Evolutionary conservation across 768 basidiomycete genomes (phyloP).

Genomic region (Rickenella mellea): DNA sequence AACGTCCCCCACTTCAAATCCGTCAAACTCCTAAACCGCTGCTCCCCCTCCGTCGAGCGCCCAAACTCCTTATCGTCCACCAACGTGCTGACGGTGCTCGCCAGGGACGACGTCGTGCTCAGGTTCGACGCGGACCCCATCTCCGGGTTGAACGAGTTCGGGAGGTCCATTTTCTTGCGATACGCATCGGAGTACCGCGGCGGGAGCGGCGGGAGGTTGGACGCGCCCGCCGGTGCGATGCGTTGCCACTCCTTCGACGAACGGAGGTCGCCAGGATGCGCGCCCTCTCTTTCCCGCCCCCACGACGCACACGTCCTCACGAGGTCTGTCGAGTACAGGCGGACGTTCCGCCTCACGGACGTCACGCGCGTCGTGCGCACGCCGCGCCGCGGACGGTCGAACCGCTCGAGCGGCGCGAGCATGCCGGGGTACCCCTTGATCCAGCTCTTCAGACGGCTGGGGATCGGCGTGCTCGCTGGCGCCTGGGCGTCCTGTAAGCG

Average conservation of each 20-base stretch:
- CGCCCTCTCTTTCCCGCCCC: slow-evolving; percentile 26
- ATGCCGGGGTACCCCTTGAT: slow-evolving; percentile 82
- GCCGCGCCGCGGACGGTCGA: slow-evolving; percentile 56
- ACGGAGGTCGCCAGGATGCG: slow-evolving; percentile 6
- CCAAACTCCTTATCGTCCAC: slow-evolving; percentile 17
- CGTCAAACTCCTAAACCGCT: slow-evolving; percentile 70
- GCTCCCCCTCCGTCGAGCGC: slow-evolving; percentile 32
- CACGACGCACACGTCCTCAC: slow-evolving; percentile 54
- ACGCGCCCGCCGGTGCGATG: slow-evolving; percentile 36
- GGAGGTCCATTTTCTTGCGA: slow-evolving; percentile 69
- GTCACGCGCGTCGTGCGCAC: slow-evolving; percentile 71
- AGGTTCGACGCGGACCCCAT: slow-evolving; percentile 28
- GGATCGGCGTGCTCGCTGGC: slow-evolving; percentile 24
- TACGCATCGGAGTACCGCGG: slow-evolving; percentile 70
- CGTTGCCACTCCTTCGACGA: slow-evolving; percentile 70
- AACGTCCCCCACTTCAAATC: slow-evolving; percentile 92
- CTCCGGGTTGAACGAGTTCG: slow-evolving; percentile 48
- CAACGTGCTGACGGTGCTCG: slow-evolving; percentile 18
- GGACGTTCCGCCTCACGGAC: slow-evolving; percentile 68
- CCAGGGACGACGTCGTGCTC: slow-evolving; percentile 28
- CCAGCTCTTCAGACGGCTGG: slow-evolving; percentile 84
- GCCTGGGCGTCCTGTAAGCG: slow-evolving; percentile 59
- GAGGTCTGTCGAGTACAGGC: slow-evolving; percentile 83
- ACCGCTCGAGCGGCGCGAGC: slow-evolving; percentile 51
- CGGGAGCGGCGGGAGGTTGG: slow-evolving; percentile 41